These are phyloP conservation scores for Plasmopara viticola DNA, from an alignment of 352 stramenopile species.

Conservation along the genomic window DNA sequence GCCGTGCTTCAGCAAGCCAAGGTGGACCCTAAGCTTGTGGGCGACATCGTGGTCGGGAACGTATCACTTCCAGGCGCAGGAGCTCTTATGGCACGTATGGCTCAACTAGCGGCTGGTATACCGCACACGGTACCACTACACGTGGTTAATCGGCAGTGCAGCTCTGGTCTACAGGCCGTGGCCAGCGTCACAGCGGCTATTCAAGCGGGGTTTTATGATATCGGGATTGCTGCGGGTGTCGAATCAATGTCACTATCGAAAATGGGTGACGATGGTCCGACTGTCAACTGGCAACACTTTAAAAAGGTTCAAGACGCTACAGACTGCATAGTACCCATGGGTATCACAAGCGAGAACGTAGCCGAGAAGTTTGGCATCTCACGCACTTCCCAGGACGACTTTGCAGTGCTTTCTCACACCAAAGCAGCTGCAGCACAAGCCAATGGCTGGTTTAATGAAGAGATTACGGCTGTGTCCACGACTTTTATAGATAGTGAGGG, in stretches of 20 bases:
- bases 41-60: slow-evolving; percentile 83
- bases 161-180: slow-evolving; percentile 81
- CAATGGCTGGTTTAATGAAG: slow-evolving; percentile 81
- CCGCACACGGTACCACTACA: slow-evolving; percentile 69
- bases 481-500: slow-evolving; percentile 71
- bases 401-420: slow-evolving; percentile 69
- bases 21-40: slow-evolving; percentile 67
- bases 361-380: slow-evolving; percentile 72
- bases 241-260: slow-evolving; percentile 80
- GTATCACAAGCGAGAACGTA: slow-evolving; percentile 84
- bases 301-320: slow-evolving; percentile 54
- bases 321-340: slow-evolving; percentile 83
- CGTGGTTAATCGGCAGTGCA: slow-evolving; percentile 84
- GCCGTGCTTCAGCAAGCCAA: slow-evolving; percentile 80
- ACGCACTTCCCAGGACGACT: slow-evolving; percentile 67
- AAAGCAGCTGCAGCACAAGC: slow-evolving; percentile 66
- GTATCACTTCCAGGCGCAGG: slow-evolving; percentile 77
- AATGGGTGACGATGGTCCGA: slow-evolving; percentile 47
- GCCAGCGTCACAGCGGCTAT: slow-evolving; percentile 68
- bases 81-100: slow-evolving; percentile 73
- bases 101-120: slow-evolving; percentile 70
- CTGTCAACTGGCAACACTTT: slow-evolving; percentile 57
- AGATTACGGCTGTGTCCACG: slow-evolving; percentile 84
- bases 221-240: slow-evolving; percentile 79
- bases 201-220: slow-evolving; percentile 80